Evolutionary conservation across 1,284 basidiomycete species (phyloP), one percentile per base, ranked within the genome.

Genomic region (Malassezia arunalokei): DNA sequence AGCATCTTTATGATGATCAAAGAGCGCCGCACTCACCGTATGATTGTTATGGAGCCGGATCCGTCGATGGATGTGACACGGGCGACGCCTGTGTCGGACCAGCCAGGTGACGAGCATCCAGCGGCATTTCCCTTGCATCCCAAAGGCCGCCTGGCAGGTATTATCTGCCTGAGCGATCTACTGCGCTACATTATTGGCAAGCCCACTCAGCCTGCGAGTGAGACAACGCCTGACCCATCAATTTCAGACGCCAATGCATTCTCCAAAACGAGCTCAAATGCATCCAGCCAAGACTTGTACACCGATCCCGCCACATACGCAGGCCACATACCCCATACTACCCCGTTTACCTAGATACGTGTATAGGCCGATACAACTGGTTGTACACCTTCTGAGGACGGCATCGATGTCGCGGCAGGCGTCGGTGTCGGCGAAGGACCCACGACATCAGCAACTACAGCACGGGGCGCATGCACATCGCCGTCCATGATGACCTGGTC

Each of bases 1-100:
- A 90, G 87, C 1, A 80, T 98, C 20, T 81, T 99, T 57, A 84
- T 87, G 56, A 81, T 95, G 20, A 86, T 98, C 71, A 87, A 89
- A 75, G 88, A 89, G 68, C 82, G 90, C 31, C 78, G 94, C 24
- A 88, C 95, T 6, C 94, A 99, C 73, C 83, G 94, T 43, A 75
- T 96, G 43, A 41, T 73, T 8, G 58, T 72, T 3, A 31, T 72
- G 12, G 66, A 71, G 44, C 62, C 61, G 2, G 17, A 15, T 17
- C 11, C 32, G 8, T 14, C 33, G 28, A 20, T 31, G 3, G 29
- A 15, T 14, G 31, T 11, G n/a, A 17, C 45, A 6, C 28, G 8
- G 1, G 27, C n/a, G 8, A 42, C 47, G n/a, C 33, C 15, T 15
- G 33, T 35, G 11, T 2, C 4, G 20, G 20, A 24, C 20, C 20